Conservation (phyloP, 306 rosid species). For the Fragaria ananassa region DNA sequence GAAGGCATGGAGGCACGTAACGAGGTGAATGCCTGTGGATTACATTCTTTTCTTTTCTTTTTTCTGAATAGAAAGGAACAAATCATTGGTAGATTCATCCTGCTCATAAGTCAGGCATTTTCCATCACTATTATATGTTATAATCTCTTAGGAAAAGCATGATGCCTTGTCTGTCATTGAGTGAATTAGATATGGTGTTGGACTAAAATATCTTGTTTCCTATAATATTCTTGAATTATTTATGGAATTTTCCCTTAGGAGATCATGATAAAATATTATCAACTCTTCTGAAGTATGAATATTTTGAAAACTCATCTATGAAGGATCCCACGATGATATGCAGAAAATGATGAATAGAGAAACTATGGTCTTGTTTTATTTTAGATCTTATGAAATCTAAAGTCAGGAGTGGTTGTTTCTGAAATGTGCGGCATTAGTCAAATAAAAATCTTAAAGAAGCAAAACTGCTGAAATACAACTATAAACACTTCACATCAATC, state of each 20-base stretch:
- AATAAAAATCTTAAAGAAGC: not conserved
- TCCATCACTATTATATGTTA: not conserved
- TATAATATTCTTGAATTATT: not conserved
- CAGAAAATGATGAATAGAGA: not conserved
- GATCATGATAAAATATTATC: not conserved
- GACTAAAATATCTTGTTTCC: not conserved
- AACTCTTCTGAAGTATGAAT: not conserved
- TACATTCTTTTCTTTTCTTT: slow-evolving; percentile 21
- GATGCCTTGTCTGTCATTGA: slow-evolving; percentile 8
- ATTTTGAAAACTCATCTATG: not conserved
- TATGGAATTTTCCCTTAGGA: not conserved
- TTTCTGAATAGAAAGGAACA: slow-evolving; percentile 17
- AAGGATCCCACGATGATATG: not conserved
- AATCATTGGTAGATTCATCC: not conserved
- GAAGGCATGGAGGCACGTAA: slow-evolving; percentile 97
- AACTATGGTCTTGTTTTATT: not conserved
- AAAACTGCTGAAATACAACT: not conserved
- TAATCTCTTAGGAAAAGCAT: not conserved
- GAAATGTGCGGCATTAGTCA: not conserved
- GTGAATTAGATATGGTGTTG: not conserved
- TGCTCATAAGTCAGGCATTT: slow-evolving; percentile 3
- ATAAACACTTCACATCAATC: not conserved
- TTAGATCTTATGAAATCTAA: not conserved
- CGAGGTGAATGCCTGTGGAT: slow-evolving; percentile 61
- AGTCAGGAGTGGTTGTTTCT: not conserved